phyloP scores from a whole-genome alignment of 306 rosid genomes.

The barrel medic (Medicago truncatula) region MtrunA17r5.0-ANR NC_053043.1:40043501-40044000 shows the following conservation, averaged over 20 bases:
- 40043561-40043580: background rate
- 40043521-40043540: background rate
- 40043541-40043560: background rate
- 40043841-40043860: slow-evolving; percentile 10
- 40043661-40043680: background rate
- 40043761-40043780: background rate
- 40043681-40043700: slow-evolving; percentile 9
- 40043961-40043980: no score
- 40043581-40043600: background rate
- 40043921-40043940: no score
- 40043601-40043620: background rate
- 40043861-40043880: background rate
- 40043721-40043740: background rate
- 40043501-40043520: background rate
- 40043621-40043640: background rate
- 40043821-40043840: background rate
- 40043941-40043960: no score
- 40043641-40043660: background rate
- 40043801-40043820: background rate
- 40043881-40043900: no score
- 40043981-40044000: no score
- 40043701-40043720: background rate
- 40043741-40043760: background rate
- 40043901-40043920: no score
- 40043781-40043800: slow-evolving; percentile 10